Conservation (phyloP, 1,284 basidiomycete species). For the Phylloboletellus chloephorus region DNA sequence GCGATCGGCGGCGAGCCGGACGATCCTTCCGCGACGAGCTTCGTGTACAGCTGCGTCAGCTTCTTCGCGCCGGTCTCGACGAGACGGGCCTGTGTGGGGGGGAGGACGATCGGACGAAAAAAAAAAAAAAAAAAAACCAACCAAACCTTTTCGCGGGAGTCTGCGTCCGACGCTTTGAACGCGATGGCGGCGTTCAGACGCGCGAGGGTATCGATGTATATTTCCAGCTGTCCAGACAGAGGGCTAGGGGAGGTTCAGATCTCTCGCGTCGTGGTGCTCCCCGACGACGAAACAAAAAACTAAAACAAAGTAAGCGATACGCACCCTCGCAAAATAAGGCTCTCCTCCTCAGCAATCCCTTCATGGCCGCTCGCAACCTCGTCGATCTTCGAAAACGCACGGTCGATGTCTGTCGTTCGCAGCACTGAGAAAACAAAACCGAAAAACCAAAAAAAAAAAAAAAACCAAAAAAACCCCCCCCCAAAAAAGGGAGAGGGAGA, state of each 20-base stretch:
- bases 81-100: constrained; percentile 51
- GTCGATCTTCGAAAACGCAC: constrained; percentile 68
- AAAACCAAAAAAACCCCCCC: too few species aligned
- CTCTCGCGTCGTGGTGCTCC: too few species aligned
- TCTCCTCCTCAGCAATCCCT: constrained; percentile 72
- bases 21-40: constrained; percentile 74
- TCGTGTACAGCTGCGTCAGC: constrained; percentile 71
- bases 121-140: too few species aligned
- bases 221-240: constrained; percentile 56
- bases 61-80: constrained; percentile 78
- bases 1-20: constrained; percentile 59
- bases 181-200: constrained; percentile 73
- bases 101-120: not conserved
- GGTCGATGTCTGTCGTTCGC: constrained; percentile 67
- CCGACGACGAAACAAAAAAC: too few species aligned
- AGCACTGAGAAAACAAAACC: too few species aligned
- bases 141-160: constrained; percentile 53
- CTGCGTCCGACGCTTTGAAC: constrained; percentile 60
- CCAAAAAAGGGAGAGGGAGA: too few species aligned
- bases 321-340: constrained; percentile 71
- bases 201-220: constrained; percentile 66
- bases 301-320: not conserved
- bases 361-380: constrained; percentile 70
- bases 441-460: too few species aligned
- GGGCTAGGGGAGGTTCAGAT: constrained; percentile 41